A percentile compares a stretch with the other conserved stretches of the same genome.
Conservation (phyloP, 1,284 basidiomycete species). For the Pseudomicrostroma phylloplanum region DNA sequence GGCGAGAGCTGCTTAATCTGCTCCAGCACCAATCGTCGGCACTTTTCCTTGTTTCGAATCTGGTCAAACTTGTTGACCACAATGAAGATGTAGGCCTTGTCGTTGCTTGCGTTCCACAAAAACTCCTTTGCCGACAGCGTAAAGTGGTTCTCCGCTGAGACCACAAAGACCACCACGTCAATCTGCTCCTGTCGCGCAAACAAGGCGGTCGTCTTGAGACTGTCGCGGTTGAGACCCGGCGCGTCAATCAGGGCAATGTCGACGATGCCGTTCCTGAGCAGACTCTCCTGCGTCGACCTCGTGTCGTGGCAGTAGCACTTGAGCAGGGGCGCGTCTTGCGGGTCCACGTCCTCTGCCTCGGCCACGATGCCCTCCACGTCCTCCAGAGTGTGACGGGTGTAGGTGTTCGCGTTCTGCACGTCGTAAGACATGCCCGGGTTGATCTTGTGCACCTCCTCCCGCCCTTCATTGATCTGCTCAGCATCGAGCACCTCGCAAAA, state of each 20-base stretch:
- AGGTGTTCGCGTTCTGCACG: conserved; percentile 68
- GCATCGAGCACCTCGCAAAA: conserved; percentile 97
- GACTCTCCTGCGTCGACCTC: conserved; percentile 30
- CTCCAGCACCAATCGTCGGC: conserved; percentile 78
- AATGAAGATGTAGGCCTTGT: conserved; percentile 97
- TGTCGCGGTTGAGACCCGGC: conserved; percentile 93
- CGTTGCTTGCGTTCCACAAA: conserved; percentile 83
- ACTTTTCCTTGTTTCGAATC: conserved; percentile 92
- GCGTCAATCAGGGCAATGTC: conserved; percentile 98
- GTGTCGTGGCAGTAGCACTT: conserved; percentile 52
- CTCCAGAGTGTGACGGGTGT: conserved; percentile 62
- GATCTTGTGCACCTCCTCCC: conserved; percentile 69
- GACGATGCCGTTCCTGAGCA: conserved; percentile 80
- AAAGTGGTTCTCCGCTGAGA: conserved; percentile 97
- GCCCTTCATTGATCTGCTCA: conserved; percentile 65
- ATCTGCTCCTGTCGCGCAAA: conserved; percentile 97
- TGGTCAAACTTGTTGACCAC: conserved; percentile 98
- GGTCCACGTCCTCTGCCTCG: conserved; percentile 65
- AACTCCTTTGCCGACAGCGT: conserved; percentile 94
- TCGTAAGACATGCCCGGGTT: conserved; percentile 64
- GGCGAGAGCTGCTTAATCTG: conserved; percentile 91
- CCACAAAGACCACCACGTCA: conserved; percentile 96
- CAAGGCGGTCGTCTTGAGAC: conserved; percentile 86
- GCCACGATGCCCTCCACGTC: conserved; percentile 73
- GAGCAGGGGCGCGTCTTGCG: conserved; percentile 40